Evolutionary conservation across 2,329 filamentous ascomycete species (phyloP), one percentile per base, ranked within the genome.

Genomic region (Thermothelomyces thermophilus): DNA sequence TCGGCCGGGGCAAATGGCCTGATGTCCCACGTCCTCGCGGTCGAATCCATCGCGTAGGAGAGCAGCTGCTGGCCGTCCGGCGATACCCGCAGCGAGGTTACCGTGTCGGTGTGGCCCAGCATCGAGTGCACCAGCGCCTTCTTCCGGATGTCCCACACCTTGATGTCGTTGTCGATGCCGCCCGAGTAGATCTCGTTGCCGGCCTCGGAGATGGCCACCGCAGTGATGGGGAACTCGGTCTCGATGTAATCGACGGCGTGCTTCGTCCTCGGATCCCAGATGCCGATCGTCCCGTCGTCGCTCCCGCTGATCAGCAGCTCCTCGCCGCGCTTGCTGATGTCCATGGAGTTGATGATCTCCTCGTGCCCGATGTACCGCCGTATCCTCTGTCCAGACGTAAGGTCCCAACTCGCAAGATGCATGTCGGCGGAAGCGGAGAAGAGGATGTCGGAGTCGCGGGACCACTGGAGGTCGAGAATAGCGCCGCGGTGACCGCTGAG

Each of bases 121-220:
- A 98, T 84, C 1, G 86, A 85, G 68, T 97, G 96, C 5, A 89
- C 82, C 2, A 94, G 80, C 6, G 85, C 80, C 68, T 94, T 90
- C 73, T 95, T 97, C 58, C 93, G 83, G 63, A 97, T 71, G 68
- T 98, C 93, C 91, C 93, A 98, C 17, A 95, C 90, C 61, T 90
- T 89, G 66, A 98, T 95, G 60, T 94, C 90, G 64, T 97, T 96
- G 70, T 97, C 93, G 59, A 98, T 96, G 19, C 90, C 87, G 41
- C 91, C 91, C 6, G 87, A 86, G 67, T 93, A 98, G 22, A 98
- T 81, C 70, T 97, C 93, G 65, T 95, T 95, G 16, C 93, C 93
- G 1, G 91, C 90, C 66, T 95, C 90, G 0, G 90, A 85, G n/a
- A 97, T 74, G 14, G 90, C 88, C 5, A 97, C 82, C 0, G 91